Percentiles rank a stretch among this genome's conserved stretches.
phyloP scores from a whole-genome alignment of 805 yeast genomes.

The Metschnikowia colocasiae region DNA sequence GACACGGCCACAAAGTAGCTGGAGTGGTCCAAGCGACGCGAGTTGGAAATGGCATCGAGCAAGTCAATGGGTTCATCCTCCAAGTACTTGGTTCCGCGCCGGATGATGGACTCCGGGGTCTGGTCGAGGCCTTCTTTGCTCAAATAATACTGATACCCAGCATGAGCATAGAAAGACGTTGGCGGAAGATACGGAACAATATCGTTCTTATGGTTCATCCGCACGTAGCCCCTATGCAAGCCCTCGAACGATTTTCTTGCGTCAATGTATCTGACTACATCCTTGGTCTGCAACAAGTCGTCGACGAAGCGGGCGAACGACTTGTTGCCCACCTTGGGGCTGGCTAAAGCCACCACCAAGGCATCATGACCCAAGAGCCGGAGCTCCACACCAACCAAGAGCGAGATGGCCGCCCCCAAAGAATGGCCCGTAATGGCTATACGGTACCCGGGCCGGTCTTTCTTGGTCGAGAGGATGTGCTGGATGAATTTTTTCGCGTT shows the following conservation, averaged over 20 bases:
- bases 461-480: conserved; percentile 30
- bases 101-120: conserved; percentile 13
- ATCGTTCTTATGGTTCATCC: conserved; percentile 59
- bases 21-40: conserved; percentile 17
- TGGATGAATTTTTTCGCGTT: conserved; percentile 35
- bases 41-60: conserved; percentile 12
- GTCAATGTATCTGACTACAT: conserved; percentile 21
- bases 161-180: conserved; percentile 38
- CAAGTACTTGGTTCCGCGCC: conserved; percentile 14
- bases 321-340: conserved; percentile 61
- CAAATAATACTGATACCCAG: conserved; percentile 47
- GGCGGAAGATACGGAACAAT: conserved; percentile 61
- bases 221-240: conserved; percentile 29
- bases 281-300: conserved; percentile 38
- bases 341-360: conserved; percentile 55
- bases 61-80: conserved; percentile 14
- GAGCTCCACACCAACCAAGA: conserved; percentile 60
- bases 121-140: conserved; percentile 15
- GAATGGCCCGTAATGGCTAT: conserved; percentile 69
- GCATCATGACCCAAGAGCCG: conserved; percentile 52
- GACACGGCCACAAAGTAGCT: conserved; percentile 16
- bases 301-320: conserved; percentile 52
- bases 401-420: conserved; percentile 68
- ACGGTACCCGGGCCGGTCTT: conserved; percentile 44
- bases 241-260: conserved; percentile 19